Conservation (phyloP, 495 filamentous ascomycete genomes). For the Gamarada debralockiae region DNA sequence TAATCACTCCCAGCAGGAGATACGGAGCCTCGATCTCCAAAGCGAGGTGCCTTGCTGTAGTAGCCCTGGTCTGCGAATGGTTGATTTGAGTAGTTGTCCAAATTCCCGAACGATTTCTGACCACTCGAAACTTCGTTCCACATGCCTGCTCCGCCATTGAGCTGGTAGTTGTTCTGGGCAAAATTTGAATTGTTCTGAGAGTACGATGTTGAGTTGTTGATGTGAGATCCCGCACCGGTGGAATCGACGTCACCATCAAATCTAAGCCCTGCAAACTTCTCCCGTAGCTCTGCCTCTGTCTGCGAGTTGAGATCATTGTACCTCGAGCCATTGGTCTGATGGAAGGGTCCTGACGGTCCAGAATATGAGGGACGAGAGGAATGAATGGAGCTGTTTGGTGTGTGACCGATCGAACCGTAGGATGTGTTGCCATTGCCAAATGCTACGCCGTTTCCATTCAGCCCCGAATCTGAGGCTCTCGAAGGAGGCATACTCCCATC, state of each 20-base stretch:
- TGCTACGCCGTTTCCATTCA: conserved; percentile 11
- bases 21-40: conserved; percentile 27
- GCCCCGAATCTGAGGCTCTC: conserved; percentile 28
- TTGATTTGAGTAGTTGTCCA: conserved; percentile 16
- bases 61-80: conserved; percentile 23
- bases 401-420: conserved; percentile 24
- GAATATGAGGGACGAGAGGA: conserved; percentile 23
- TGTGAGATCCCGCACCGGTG: conserved; percentile 7
- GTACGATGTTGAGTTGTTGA: conserved; percentile 4
- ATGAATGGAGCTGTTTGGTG: conserved; percentile 26
- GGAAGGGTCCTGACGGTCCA: conserved; percentile 11
- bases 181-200: conserved; percentile 18
- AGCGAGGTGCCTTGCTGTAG: conserved; percentile 27
- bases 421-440: conserved; percentile 15
- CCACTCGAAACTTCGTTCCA: conserved; percentile 17
- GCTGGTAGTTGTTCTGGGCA: conserved; percentile 8
- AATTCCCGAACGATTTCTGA: conserved; percentile 12
- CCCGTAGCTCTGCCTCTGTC: conserved; percentile 18
- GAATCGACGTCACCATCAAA: conserved; percentile 15
- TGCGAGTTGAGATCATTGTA: conserved; percentile 13
- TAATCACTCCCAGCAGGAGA: conserved; percentile 53
- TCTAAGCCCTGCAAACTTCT: conserved; percentile 19
- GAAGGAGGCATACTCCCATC: conserved; percentile 30
- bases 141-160: conserved; percentile 9
- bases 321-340: conserved; percentile 15